Base-by-base conservation (phyloP, 2,329 filamentous ascomycete genomes). In the Diplodia seriata region DNA sequence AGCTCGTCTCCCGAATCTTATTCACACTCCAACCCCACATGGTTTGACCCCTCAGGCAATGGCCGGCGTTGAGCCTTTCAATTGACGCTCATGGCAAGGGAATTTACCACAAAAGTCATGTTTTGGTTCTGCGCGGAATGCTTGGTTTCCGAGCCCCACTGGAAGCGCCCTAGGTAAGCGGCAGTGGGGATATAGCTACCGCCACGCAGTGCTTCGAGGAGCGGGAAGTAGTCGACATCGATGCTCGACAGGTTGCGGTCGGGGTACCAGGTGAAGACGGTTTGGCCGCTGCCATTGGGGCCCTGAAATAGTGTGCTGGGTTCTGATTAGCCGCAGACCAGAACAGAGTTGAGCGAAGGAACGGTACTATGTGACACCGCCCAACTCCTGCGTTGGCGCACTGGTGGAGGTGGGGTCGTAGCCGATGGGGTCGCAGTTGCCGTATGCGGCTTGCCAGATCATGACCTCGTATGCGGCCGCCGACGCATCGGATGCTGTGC, bases 111-210 rank as follows among this genome's bases (percentile, higher is more conserved):
- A 23, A 69, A 69, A 20, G 68, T 68, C 7, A 69, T 62, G 50
- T 70, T 69, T 54, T 70, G 38, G n/a, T 31, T 40, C 12, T 36
- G 9, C 1, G 50, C 56, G 8, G 69, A 55, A 47, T 67, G 63
- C 40, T 63, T 66, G 14, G 69, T 66, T 31, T 70, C 69, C 51
- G 61, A 64, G 26, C 69, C 69, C 43, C 68, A 70, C 56, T 70
- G 67, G 15, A 64, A 61, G 31, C 68, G 62, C 1, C 67, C 69
- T 20, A 69, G n/a, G n/a, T 66, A 70, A n/a, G 54, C 55, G 7
- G 55, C 49, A 2, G 40, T 11, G 5, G 69, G 47, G 51, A 49
- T 66, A 43, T 26, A 47, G 26, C 43, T 20, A 9, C n/a, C 36
- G 33, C 29, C 26, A 36, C n/a, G 65, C 20, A 70, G 53, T 2